Percentiles rank a stretch among this genome's conserved stretches.
Evolutionary conservation across 2,329 filamentous ascomycete genomes (phyloP).

Genomic region (Phaeosphaeria sp.): DNA sequence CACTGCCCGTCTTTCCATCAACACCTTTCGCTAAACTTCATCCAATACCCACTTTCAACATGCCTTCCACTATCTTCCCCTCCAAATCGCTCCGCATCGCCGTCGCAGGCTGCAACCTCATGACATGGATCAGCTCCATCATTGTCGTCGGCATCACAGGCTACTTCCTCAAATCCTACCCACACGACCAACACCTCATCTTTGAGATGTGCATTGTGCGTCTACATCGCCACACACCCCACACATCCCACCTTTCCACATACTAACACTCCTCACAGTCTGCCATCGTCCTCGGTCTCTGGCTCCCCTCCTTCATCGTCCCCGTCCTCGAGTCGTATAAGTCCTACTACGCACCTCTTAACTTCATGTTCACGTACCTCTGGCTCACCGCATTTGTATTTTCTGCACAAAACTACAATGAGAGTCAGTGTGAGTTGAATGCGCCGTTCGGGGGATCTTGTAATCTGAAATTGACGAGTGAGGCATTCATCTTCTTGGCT

Average conservation of each 20-base stretch:
- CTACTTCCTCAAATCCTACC: slow-evolving; percentile 47
- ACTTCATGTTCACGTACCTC: slow-evolving; percentile 29
- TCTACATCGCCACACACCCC: slow-evolving; percentile 1
- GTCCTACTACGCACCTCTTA: slow-evolving; percentile 24
- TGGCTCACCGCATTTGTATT: slow-evolving; percentile 36
- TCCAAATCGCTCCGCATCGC: slow-evolving; percentile 2
- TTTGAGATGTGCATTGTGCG: slow-evolving; percentile 52
- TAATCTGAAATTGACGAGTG: slow-evolving; percentile 25
- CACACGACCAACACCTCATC: slow-evolving; percentile 43
- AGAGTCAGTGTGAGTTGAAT: slow-evolving; percentile 12
- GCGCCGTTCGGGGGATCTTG: slow-evolving; percentile 20
- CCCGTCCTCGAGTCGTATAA: slow-evolving; percentile 46
- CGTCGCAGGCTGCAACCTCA: slow-evolving; percentile 13
- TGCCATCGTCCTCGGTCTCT: slow-evolving; percentile 53
- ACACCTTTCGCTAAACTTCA: no score
- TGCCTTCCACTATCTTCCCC: slow-evolving; percentile 9
- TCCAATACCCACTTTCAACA: background rate
- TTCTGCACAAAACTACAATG: slow-evolving; percentile 27
- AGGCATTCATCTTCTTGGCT: slow-evolving; percentile 32
- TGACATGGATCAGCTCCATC: slow-evolving; percentile 34
- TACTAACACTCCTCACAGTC: slow-evolving; percentile 22
- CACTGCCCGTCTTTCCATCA: no score
- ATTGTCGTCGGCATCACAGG: slow-evolving; percentile 52
- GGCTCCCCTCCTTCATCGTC: slow-evolving; percentile 37
- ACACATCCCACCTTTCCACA: slow-evolving; percentile 16